Base-by-base conservation (phyloP, 2,329 filamentous ascomycete genomes). In the Aureobasidium sp. region DNA sequence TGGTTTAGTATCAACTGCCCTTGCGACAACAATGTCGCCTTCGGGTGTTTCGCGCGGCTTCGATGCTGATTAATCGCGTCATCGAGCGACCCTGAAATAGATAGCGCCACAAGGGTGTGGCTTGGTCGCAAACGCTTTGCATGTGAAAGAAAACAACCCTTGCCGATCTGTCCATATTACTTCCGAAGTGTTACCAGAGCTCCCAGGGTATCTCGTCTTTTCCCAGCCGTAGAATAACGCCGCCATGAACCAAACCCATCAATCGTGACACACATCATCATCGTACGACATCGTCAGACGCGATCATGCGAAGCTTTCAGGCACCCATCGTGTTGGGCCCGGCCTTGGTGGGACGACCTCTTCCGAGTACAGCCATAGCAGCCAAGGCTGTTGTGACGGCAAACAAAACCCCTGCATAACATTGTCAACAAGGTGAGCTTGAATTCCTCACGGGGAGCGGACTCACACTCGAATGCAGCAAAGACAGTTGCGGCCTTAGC, bases 401-500 rank as follows among this genome's bases (percentile, higher is more conserved):
- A 64, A 83, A 84, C 6, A 77, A 67, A n/a, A 78, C 66, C 79
- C 80, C 82, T 58, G 42, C 42, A 60, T 43, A 11, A 47, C 53
- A 21, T 38, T 51, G 45, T 63, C 47, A 63, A 61, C 38, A 46
- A 27, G 9, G 29, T 27, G 15, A 19, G 11, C 21, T 27, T 17
- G 4, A 9, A 15, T 60, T 23, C 25, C 3, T 17, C 17, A 17
- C n/a, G 2, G 15, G 23, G 15, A 21, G 5, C 19, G 31, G 13
- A 71, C 72, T 60, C 68, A 75, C 81, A 89, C 57, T 83, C 77
- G 69, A 88, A 82, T 66, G 86, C 88, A 6, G 79, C 84, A 67
- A 90, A 86, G 0, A 81, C 86, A 9, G 83, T 78, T 2, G 81
- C 84, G 4, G 86, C 86, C 74, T 88, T 83, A 9, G 81, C 74